These are phyloP conservation scores for Corymbia citriodora DNA, from an alignment of 441 rosid genomes.

Conservation along the genomic window DNA sequence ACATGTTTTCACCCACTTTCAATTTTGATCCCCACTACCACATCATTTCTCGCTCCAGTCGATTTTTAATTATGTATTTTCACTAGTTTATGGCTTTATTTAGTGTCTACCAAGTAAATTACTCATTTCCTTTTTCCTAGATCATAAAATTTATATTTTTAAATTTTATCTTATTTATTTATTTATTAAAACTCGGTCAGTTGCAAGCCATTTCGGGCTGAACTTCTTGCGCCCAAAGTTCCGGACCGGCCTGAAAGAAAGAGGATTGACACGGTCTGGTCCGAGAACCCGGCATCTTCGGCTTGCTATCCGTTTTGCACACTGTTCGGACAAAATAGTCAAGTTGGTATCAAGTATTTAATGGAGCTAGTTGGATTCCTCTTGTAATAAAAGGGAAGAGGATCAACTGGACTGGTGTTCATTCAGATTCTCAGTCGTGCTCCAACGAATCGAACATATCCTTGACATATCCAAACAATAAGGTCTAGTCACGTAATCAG, in stretches of 20 bases:
- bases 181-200: too few relatives aligned
- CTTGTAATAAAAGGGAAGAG: neutral
- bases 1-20: neutral
- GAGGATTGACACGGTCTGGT: neutral
- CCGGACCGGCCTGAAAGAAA: fast-evolving
- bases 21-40: neutral
- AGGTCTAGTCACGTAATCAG: neutral
- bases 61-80: neutral
- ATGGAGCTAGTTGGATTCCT: neutral
- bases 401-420: neutral
- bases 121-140: neutral
- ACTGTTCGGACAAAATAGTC: neutral
- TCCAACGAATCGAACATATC: neutral
- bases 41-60: neutral
- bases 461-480: neutral
- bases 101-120: neutral
- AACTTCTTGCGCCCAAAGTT: too few relatives aligned
- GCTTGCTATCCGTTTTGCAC: fast-evolving
- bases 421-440: neutral
- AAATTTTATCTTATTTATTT: too few relatives aligned
- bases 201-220: too few relatives aligned
- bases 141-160: neutral
- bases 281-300: neutral
- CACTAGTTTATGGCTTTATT: neutral
- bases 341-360: neutral